phyloP scores from a whole-genome alignment of 768 basidiomycete genomes.

The Suillus alpinus region DNA sequence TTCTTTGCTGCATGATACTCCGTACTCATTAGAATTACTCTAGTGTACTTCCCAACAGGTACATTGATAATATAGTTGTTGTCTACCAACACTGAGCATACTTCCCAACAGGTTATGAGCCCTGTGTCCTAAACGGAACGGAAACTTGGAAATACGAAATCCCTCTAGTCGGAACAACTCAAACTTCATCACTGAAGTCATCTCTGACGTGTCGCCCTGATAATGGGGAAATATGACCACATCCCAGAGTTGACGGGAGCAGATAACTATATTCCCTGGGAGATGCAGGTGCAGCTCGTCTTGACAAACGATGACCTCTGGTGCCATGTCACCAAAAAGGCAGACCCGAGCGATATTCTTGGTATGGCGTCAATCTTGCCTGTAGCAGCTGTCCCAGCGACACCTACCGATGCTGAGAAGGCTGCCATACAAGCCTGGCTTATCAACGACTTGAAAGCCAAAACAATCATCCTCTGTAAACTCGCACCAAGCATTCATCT shows the following conservation, averaged over 20 bases:
- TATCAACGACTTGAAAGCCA: neutral
- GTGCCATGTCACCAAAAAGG: conserved; percentile 1
- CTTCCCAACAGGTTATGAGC: neutral
- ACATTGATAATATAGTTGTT: too few relatives aligned
- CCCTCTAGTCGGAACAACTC: neutral
- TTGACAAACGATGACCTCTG: conserved; percentile 5
- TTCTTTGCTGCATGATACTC: too few relatives aligned
- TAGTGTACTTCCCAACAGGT: too few relatives aligned
- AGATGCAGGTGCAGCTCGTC: neutral
- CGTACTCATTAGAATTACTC: too few relatives aligned
- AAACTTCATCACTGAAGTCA: too few relatives aligned
- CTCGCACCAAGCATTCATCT: neutral
- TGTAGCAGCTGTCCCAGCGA: neutral
- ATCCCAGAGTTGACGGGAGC: conserved; percentile 7
- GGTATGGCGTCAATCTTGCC: neutral
- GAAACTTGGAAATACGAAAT: neutral
- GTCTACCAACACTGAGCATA: too few relatives aligned
- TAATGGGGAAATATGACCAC: conserved; percentile 11
- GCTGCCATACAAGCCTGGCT: conserved; percentile 1
- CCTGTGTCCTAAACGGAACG: neutral
- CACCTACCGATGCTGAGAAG: neutral
- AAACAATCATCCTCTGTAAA: neutral
- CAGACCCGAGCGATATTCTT: neutral
- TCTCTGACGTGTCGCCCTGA: neutral
- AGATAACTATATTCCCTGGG: neutral